Conservation (phyloP, 2,329 filamentous ascomycete genomes). For the Clarireedia homoeocarpa region DNA sequence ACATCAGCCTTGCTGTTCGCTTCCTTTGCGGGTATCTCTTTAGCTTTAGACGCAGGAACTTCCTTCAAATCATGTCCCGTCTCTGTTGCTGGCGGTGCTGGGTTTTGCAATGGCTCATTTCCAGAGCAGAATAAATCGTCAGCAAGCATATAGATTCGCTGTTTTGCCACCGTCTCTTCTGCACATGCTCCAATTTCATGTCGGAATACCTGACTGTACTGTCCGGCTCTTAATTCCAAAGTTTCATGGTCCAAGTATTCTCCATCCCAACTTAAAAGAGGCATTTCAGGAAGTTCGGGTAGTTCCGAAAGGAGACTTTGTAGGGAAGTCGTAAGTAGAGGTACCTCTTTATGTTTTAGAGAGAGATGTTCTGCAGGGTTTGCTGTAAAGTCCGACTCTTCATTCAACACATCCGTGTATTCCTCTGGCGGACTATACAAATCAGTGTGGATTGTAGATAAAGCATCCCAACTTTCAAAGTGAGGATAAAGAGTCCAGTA, state of each 20-base stretch:
- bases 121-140: constrained; percentile 26
- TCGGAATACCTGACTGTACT: constrained; percentile 54
- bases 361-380: constrained; percentile 23
- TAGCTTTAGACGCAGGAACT: not conserved
- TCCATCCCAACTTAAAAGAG: constrained; percentile 60
- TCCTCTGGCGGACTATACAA: constrained; percentile 67
- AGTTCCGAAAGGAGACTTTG: constrained; percentile 42
- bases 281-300: constrained; percentile 39
- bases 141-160: constrained; percentile 10
- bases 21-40: not conserved
- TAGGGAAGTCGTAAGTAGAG: constrained; percentile 41
- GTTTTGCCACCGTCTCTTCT: constrained; percentile 12
- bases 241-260: constrained; percentile 33
- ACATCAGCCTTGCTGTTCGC: not conserved
- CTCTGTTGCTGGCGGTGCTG: not conserved
- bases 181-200: constrained; percentile 59
- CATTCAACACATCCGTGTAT: constrained; percentile 30
- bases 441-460: constrained; percentile 74
- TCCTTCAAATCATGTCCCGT: not conserved
- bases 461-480: constrained; percentile 34
- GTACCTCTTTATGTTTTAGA: constrained; percentile 22
- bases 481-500: constrained; percentile 78
- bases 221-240: constrained; percentile 37
- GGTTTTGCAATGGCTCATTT: constrained; percentile 11
- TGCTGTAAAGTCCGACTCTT: constrained; percentile 21